Percentiles rank a stretch among this genome's conserved stretches.
Conservation (phyloP, 2,329 filamentous ascomycete genomes). For the Colletotrichum sp. region DNA sequence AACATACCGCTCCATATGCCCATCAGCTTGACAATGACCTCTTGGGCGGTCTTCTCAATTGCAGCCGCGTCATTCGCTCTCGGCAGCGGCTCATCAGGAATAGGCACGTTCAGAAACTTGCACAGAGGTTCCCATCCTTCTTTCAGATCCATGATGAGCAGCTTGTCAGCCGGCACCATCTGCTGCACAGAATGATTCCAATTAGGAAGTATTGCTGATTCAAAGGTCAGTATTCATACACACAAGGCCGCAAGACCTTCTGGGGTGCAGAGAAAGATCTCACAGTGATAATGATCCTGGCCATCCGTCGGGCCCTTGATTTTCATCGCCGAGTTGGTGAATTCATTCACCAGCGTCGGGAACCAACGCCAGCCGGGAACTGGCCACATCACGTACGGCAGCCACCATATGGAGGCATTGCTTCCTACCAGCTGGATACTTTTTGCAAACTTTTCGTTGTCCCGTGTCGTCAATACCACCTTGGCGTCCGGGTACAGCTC, state of each 20-base stretch:
- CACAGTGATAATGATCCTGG: background rate
- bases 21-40: background rate
- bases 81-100: constrained; percentile 29
- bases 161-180: background rate
- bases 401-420: background rate
- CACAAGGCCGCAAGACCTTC: background rate
- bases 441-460: constrained; percentile 39
- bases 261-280: background rate
- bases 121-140: constrained; percentile 42
- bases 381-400: background rate
- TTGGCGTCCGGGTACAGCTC: constrained; percentile 54
- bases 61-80: constrained; percentile 4
- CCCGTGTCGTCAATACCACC: constrained; percentile 46
- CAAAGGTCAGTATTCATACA: background rate
- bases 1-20: background rate
- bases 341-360: background rate
- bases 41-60: background rate
- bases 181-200: background rate
- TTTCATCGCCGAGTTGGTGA: background rate
- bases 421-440: constrained; percentile 25
- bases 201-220: background rate
- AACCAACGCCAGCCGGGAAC: constrained; percentile 3
- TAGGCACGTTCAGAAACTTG: constrained; percentile 35
- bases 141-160: constrained; percentile 38
- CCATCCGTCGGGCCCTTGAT: background rate